phyloP scores from a whole-genome alignment of 805 yeast species.

The Spencermartinsiella europaea region DNA sequence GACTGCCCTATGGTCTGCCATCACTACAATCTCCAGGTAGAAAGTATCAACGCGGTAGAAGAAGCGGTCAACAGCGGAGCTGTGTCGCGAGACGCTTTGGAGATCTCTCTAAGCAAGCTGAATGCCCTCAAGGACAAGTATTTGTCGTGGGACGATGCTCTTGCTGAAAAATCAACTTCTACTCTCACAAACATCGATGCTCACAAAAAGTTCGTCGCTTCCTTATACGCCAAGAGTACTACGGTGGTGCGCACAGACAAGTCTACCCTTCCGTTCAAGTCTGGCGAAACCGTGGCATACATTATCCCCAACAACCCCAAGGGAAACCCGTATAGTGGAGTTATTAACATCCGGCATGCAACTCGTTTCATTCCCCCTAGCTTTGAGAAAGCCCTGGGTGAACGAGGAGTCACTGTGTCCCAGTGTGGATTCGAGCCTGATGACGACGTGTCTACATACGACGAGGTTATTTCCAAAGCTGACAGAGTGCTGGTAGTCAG shows the following conservation, averaged over 20 bases:
- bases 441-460: constrained; percentile 48
- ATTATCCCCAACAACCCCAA: constrained; percentile 20
- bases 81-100: constrained; percentile 28
- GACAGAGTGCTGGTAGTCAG: constrained; percentile 38
- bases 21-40: constrained; percentile 46
- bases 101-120: constrained; percentile 39
- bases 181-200: constrained; percentile 23
- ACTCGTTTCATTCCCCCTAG: constrained; percentile 32
- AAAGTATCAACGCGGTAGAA: constrained; percentile 41
- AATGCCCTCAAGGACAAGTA: constrained; percentile 38
- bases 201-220: not conserved
- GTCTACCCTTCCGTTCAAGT: constrained; percentile 40
- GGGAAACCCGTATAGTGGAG: constrained; percentile 11
- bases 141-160: constrained; percentile 41
- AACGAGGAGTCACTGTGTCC: constrained; percentile 38
- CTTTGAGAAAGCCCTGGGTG: constrained; percentile 36
- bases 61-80: constrained; percentile 33
- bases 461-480: constrained; percentile 42
- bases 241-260: constrained; percentile 39
- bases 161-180: constrained; percentile 37
- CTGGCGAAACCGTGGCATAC: constrained; percentile 17
- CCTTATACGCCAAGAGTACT: constrained; percentile 44
- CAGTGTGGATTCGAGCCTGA: constrained; percentile 47
- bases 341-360: constrained; percentile 28
- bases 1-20: constrained; percentile 58